Conservation (phyloP, 2,329 filamentous ascomycete genomes). For the Cladosporium sp. region DNA sequence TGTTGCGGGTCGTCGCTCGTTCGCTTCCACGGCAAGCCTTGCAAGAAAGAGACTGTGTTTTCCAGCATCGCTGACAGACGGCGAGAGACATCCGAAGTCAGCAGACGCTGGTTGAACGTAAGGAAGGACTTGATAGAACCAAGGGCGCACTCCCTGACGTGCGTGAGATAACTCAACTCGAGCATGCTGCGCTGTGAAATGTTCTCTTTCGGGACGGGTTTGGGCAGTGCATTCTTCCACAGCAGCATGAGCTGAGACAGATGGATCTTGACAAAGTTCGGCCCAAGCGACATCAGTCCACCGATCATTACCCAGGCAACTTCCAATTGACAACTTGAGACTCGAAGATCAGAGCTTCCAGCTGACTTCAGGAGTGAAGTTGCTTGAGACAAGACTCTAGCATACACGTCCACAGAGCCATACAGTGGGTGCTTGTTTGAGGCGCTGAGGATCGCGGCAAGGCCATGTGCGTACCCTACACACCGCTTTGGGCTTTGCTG, state of each 20-base stretch:
- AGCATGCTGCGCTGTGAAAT: constrained; percentile 76
- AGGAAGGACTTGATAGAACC: constrained; percentile 89
- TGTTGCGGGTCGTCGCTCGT: constrained; percentile 82
- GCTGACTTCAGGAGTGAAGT: constrained; percentile 90
- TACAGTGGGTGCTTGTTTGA: constrained; percentile 85
- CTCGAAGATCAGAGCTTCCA: constrained; percentile 81
- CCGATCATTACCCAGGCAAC: constrained; percentile 98
- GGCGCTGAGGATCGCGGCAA: constrained; percentile 86
- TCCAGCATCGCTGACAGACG: constrained; percentile 91
- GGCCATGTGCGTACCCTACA: constrained; percentile 84
- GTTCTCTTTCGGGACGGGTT: constrained; percentile 89
- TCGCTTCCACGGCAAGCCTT: constrained; percentile 76
- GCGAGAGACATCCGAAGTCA: constrained; percentile 92
- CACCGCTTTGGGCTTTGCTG: constrained; percentile 79
- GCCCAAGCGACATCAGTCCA: constrained; percentile 91
- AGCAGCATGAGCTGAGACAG: constrained; percentile 86
- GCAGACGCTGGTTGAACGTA: constrained; percentile 83
- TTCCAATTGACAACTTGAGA: constrained; percentile 92
- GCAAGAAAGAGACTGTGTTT: constrained; percentile 87
- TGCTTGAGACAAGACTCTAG: constrained; percentile 83
- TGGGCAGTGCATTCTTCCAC: constrained; percentile 96
- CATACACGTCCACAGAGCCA: constrained; percentile 93
- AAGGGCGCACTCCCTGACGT: constrained; percentile 91
- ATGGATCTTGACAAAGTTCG: constrained; percentile 98
- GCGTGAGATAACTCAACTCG: constrained; percentile 87